These are phyloP conservation scores for Trypanosoma congolense DNA, from an alignment of 208 protist genomes.

Conservation along the genomic window DNA sequence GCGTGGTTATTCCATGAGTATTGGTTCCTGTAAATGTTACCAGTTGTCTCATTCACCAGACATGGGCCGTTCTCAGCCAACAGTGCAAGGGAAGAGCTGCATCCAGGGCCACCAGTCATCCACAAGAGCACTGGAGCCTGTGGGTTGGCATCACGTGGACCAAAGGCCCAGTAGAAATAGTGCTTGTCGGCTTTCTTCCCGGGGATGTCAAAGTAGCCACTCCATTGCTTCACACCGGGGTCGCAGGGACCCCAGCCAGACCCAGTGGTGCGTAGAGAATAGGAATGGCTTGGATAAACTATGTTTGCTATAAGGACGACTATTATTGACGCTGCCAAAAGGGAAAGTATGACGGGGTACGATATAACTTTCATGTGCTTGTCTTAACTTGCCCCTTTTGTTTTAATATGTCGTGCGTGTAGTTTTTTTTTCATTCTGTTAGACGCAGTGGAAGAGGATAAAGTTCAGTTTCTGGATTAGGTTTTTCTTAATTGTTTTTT, in stretches of 20 bases:
- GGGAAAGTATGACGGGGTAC: not conserved
- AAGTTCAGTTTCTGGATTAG: too few relatives aligned
- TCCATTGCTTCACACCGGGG: constrained; percentile 46
- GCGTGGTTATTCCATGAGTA: constrained; percentile 81
- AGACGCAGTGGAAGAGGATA: too few relatives aligned
- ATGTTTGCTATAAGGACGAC: not conserved
- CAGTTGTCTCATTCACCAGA: constrained; percentile 46
- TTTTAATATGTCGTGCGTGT: too few relatives aligned
- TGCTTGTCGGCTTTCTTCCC: constrained; percentile 35
- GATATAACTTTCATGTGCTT: not conserved
- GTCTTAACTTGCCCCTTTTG: too few relatives aligned
- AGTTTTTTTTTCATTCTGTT: constrained; percentile 1
- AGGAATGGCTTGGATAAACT: not conserved
- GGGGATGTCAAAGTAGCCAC: constrained; percentile 74
- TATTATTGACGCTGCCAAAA: not conserved
- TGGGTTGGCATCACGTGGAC: constrained; percentile 33
- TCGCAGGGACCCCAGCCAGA: constrained; percentile 41
- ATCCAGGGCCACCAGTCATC: constrained; percentile 90
- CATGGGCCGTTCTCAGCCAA: constrained; percentile 81
- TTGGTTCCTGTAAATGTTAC: constrained; percentile 34
- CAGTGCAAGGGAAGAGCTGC: constrained; percentile 61
- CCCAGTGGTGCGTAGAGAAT: constrained; percentile 6
- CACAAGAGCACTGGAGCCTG: constrained; percentile 80
- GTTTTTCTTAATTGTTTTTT: too few relatives aligned
- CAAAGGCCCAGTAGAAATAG: constrained; percentile 91